Evolutionary conservation across 345 rosid genomes (phyloP).

Genomic region (Arabidopsis suecica): DNA sequence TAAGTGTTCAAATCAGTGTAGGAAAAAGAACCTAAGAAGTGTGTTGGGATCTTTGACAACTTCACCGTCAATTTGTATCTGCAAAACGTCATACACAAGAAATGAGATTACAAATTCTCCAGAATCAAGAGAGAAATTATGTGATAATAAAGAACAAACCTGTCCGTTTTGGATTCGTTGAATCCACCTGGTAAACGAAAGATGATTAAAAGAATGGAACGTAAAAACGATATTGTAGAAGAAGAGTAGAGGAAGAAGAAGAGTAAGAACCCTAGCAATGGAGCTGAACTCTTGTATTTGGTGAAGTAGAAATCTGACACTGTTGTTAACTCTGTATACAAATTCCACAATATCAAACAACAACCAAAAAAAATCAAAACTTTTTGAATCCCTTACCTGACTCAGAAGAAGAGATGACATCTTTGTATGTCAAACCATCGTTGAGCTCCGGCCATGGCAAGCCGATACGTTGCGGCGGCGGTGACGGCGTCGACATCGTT

Average conservation of each 20-base stretch:
- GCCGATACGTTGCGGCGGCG: slow-evolving; percentile 52
- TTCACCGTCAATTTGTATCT: slow-evolving; percentile 68
- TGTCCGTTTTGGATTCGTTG: slow-evolving; percentile 85
- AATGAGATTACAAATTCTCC: background rate
- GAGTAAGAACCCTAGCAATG: slow-evolving; percentile 67
- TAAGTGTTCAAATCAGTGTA: background rate
- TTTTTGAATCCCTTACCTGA: slow-evolving; percentile 48
- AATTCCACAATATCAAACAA: slow-evolving; percentile 1
- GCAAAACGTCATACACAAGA: slow-evolving; percentile 14
- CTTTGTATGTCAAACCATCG: slow-evolving; percentile 74
- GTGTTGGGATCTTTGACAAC: slow-evolving; percentile 62
- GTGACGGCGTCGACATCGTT: slow-evolving; percentile 37
- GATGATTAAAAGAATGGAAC: background rate
- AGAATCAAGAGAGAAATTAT: background rate
- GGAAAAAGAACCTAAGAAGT: slow-evolving; percentile 56
- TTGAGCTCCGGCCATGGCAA: slow-evolving; percentile 80
- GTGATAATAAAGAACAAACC: slow-evolving; percentile 47
- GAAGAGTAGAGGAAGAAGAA: slow-evolving; percentile 1
- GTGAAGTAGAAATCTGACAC: slow-evolving; percentile 69
- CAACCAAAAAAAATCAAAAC: background rate
- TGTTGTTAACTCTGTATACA: slow-evolving; percentile 34
- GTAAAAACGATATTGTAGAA: background rate
- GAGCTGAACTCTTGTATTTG: slow-evolving; percentile 77
- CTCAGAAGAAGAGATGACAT: slow-evolving; percentile 56
- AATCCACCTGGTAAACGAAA: slow-evolving; percentile 64